Evolutionary conservation across 2,329 filamentous ascomycete genomes (phyloP).

Genomic region (Talaromyces sp.): DNA sequence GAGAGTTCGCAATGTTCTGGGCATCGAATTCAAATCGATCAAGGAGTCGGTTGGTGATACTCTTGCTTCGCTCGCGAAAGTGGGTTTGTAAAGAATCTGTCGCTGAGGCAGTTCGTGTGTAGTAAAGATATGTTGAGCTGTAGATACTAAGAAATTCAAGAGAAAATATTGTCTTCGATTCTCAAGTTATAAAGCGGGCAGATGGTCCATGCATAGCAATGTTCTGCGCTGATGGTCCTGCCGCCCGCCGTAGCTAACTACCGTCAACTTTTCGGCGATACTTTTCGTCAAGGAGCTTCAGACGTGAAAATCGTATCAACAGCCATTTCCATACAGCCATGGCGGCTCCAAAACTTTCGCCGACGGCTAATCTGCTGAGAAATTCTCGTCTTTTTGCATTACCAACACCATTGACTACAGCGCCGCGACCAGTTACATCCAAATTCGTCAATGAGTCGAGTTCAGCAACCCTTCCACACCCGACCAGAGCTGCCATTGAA

Average conservation of each 20-base stretch:
- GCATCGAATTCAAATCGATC: conserved; percentile 39
- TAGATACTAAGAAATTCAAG: neutral
- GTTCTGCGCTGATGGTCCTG: neutral
- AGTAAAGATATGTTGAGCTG: neutral
- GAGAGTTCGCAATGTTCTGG: conserved; percentile 41
- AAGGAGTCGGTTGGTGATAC: conserved; percentile 40
- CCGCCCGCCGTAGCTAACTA: conserved; percentile 24
- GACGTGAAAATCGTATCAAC: conserved; percentile 18
- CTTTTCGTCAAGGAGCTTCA: conserved; percentile 30
- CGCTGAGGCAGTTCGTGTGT: neutral
- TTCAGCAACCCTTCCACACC: conserved; percentile 71
- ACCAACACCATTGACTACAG: conserved; percentile 68
- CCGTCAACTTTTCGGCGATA: conserved; percentile 24
- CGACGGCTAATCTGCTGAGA: conserved; percentile 69
- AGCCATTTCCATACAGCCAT: conserved; percentile 32
- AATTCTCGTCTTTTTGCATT: conserved; percentile 87
- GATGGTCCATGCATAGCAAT: neutral
- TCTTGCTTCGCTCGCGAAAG: conserved; percentile 33
- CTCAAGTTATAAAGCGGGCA: neutral
- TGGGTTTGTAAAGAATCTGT: conserved; percentile 27
- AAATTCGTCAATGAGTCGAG: conserved; percentile 55
- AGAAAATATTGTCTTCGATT: neutral
- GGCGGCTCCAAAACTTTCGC: conserved; percentile 51
- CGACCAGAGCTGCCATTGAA: conserved; percentile 78
- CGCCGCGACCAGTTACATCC: conserved; percentile 51